Conservation (phyloP, 441 rosid species). For the Syzygium syzygioides region DNA sequence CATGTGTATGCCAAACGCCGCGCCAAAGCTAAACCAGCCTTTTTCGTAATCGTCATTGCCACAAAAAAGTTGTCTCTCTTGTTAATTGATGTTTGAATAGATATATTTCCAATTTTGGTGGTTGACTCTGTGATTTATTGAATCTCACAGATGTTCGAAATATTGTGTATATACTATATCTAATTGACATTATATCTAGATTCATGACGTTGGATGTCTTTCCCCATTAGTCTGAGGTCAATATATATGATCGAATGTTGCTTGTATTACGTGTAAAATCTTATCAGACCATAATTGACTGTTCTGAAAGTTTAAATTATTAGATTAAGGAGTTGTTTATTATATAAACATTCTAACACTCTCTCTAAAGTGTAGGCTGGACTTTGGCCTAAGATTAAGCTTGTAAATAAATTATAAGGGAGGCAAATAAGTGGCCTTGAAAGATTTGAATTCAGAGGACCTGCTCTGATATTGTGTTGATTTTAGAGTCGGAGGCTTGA, state of each 20-base stretch:
- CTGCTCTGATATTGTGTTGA: neutral
- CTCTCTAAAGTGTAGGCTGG: accelerated
- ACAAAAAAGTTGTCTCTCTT: neutral
- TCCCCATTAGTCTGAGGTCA: neutral
- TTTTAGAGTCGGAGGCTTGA: neutral
- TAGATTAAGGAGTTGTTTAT: neutral
- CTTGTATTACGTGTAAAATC: neutral
- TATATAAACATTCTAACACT: neutral
- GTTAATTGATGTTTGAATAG: neutral
- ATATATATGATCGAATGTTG: neutral
- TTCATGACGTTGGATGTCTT: neutral
- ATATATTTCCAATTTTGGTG: neutral
- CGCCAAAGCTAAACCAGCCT: neutral
- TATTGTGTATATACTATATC: neutral
- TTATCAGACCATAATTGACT: neutral
- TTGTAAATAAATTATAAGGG: neutral
- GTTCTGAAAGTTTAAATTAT: neutral
- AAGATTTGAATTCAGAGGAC: neutral
- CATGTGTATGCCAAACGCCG: neutral
- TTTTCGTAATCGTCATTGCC: neutral
- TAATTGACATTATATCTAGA: neutral
- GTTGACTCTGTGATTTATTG: neutral
- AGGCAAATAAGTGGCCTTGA: neutral
- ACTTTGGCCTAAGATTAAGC: neutral
- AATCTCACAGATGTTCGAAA: neutral